phyloP scores from a whole-genome alignment of 2,329 filamentous ascomycete genomes.

The Colletotrichum sp. region DNA sequence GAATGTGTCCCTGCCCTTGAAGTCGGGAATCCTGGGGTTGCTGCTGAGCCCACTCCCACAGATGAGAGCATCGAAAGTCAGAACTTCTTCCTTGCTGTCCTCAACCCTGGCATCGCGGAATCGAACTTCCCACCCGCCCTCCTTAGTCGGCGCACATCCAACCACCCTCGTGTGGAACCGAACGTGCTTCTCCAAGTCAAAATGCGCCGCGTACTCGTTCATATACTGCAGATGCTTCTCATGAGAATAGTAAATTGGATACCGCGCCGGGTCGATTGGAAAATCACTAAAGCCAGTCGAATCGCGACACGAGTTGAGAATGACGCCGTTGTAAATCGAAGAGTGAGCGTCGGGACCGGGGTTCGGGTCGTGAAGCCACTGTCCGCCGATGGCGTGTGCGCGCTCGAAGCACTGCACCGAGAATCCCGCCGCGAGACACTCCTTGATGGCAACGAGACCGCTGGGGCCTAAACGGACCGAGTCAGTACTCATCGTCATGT shows the following conservation, averaged over 20 bases:
- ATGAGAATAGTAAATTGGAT: slow-evolving; percentile 41
- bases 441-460: slow-evolving; percentile 40
- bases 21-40: slow-evolving; percentile 34
- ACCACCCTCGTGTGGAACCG: slow-evolving; percentile 35
- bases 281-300: slow-evolving; percentile 43
- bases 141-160: slow-evolving; percentile 28
- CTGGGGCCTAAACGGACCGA: slow-evolving; percentile 30
- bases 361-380: slow-evolving; percentile 40
- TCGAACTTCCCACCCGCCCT: slow-evolving; percentile 34
- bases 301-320: slow-evolving; percentile 42
- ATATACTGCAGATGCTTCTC: slow-evolving; percentile 37
- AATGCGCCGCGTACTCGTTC: slow-evolving; percentile 40
- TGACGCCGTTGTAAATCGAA: slow-evolving; percentile 38
- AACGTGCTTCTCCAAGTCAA: slow-evolving; percentile 37
- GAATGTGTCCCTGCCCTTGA: slow-evolving; percentile 35
- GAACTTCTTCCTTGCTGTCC: slow-evolving; percentile 22
- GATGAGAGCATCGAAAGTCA: slow-evolving; percentile 38
- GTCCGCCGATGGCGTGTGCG: slow-evolving; percentile 37
- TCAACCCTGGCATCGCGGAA: slow-evolving; percentile 21
- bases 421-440: slow-evolving; percentile 40
- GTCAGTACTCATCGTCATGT: background rate
- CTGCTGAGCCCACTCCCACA: slow-evolving; percentile 36
- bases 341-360: slow-evolving; percentile 30
- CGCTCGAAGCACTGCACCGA: slow-evolving; percentile 39
- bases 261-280: slow-evolving; percentile 40